Base-by-base conservation (phyloP, 768 basidiomycete species). In the Sarcomyxa edulis region DNA sequence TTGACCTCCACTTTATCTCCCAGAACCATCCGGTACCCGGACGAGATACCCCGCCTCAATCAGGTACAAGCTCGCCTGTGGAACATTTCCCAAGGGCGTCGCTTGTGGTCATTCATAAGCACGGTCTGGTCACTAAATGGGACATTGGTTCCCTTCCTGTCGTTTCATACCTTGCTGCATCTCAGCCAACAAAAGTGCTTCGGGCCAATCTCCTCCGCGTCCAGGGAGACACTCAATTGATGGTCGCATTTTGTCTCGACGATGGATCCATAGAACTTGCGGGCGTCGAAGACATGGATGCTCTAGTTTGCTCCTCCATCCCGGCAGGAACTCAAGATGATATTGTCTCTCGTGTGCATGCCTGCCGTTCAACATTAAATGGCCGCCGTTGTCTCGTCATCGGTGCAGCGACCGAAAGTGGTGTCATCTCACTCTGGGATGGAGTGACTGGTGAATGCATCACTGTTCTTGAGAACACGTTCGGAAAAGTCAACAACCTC, bases 381-480 rank as follows among this genome's bases (percentile, higher is more conserved):
- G 76, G 75, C 5, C 61, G 55, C 32, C 58, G 59, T 10, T 72
- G 71, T 14, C 54, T 78, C 11, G 66, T 90, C 44, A 54, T 88
- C 11, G 78, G 68, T 27, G 72, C 74, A 9, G 75, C 76, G 12
- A 82, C 85, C 3, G 72, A 78, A 35, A 67, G 72, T 1, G 87
- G 88, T 7, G 64, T 74, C 7, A 66, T 90, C 15, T 84, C 88
- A 0, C 49, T 91, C 9, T 91, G 87, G 88, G 85, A 90, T 50
- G 76, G 68, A 6, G 48, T 60, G n/a, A 78, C 78, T 5, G 69
- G 72, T 8, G 80, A 80, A 46, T 78, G 79, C 43, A 71, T 89
- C 27, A 62, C 69, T 37, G 64, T 78, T 35, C 54, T 89, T 24
- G 78, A 82, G 35, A 76, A 79, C 8, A 61, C 69, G 1, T 71